Base-by-base conservation (phyloP, 768 basidiomycete genomes). In the Boletus edulis region DNA sequence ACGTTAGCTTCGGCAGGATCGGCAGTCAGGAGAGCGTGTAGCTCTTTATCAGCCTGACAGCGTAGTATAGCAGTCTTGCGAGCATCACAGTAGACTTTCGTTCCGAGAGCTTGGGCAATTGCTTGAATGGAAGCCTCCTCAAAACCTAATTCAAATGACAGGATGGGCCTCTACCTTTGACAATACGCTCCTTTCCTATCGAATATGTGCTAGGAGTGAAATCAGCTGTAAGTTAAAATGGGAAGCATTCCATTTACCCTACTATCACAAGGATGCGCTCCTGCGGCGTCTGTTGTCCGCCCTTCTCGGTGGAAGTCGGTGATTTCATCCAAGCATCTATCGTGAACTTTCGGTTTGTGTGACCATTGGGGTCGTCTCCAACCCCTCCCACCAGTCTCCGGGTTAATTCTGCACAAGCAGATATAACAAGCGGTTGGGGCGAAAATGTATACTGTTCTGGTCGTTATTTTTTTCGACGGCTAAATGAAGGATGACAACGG, bases 151-250 rank as follows among this genome's bases (percentile, higher is more conserved):
- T 49, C 37, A 15, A n/a, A 54, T 4, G 15, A 39, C 10, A 46
- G 14, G 18, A 52, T 20, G 3, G 40, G 7, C 31, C 62, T 46
- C 32, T 53, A 91, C 93, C 94, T 81, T 98, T 97, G 39, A 97
- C 94, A 39, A 98, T 89, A 22, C 97, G 85, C 70, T 99, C 97
- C 70, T 99, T 99, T 39, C 97, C 97, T 46, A 98, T 93, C 0
- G 92, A 92, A 72, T 99, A 99, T 0, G 97, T 98, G 11, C 94
- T 93, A 56, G 39, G 51, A 43, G n/a, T 47, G 13, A 22, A 22
- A 27, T 59, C 27, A 61, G 49, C 13, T 17, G 20, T 20, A n/a
- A 39, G 31, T 44, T 22, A 37, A 18, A 24, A 40, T 10, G 9
- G 9, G 17, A n/a, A 11, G 13, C 10, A 46, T 17, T 5, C 27